phyloP scores from a whole-genome alignment of 2,329 filamentous ascomycete genomes.

The Microcera coccophila region DNA sequence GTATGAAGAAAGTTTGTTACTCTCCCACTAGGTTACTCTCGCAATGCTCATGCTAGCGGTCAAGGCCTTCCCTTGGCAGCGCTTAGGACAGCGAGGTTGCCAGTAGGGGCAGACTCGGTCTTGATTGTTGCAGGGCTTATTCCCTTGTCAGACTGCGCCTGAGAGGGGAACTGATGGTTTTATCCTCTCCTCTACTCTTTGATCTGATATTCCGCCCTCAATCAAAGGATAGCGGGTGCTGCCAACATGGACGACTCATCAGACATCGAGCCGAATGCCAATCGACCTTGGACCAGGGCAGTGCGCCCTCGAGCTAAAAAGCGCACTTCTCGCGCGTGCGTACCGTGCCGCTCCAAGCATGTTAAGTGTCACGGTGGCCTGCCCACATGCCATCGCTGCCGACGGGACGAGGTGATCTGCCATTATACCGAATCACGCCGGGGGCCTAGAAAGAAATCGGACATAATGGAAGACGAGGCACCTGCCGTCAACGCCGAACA shows the following conservation, averaged over 20 bases:
- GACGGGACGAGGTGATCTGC: conserved; percentile 12
- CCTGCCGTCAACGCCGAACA: conserved; percentile 3
- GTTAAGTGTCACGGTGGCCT: conserved; percentile 17
- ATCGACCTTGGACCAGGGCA: conserved; percentile 10
- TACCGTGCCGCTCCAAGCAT: conserved; percentile 21
- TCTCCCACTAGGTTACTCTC: too few species aligned
- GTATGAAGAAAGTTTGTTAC: too few species aligned
- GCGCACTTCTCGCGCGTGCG: conserved; percentile 21
- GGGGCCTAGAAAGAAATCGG: conserved; percentile 16
- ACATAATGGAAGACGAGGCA: conserved; percentile 8
- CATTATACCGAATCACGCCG: conserved; percentile 19
- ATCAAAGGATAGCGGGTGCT: conserved; percentile 13
- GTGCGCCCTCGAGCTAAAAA: conserved; percentile 11
- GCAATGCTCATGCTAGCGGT: too few species aligned
- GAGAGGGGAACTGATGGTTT: too few species aligned
- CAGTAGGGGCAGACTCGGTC: too few species aligned
- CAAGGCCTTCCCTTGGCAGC: too few species aligned
- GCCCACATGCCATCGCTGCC: conserved; percentile 20
- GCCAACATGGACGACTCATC: conserved; percentile 5
- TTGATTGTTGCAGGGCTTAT: too few species aligned
- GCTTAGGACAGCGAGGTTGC: too few species aligned
- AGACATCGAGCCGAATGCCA: conserved; percentile 1
- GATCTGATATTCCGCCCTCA: neutral
- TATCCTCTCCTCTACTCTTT: neutral
- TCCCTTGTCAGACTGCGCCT: too few species aligned